Evolutionary conservation across 2,329 filamentous ascomycete genomes (phyloP).

Genomic region (Fusarium armeniacum): DNA sequence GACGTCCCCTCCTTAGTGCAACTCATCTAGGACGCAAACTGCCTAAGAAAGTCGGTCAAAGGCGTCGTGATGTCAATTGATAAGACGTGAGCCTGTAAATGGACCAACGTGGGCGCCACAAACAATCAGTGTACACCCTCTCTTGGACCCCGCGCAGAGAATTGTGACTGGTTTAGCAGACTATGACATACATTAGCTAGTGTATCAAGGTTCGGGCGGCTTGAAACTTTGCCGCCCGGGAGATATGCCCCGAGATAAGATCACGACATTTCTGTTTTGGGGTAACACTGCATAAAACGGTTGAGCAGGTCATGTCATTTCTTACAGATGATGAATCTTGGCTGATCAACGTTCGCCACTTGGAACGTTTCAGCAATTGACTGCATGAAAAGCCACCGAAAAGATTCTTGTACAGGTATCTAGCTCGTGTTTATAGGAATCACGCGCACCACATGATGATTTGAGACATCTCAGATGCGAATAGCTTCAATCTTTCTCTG

Average conservation of each 20-base stretch:
- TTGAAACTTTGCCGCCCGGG: conserved; percentile 14
- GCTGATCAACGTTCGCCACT: not conserved
- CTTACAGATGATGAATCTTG: not conserved
- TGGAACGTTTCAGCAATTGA: not conserved
- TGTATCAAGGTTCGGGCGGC: conserved; percentile 17
- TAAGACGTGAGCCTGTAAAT: conserved; percentile 26
- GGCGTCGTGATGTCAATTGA: conserved; percentile 39
- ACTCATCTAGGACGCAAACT: not conserved
- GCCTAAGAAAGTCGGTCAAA: conserved; percentile 27
- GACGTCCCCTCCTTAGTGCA: conserved; percentile 8
- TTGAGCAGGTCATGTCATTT: conserved; percentile 1
- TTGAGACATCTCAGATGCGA: not conserved
- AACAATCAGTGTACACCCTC: conserved; percentile 20
- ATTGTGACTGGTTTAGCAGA: conserved; percentile 11
- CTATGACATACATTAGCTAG: conserved; percentile 29
- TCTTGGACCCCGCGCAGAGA: conserved; percentile 14
- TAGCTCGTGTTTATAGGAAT: not conserved
- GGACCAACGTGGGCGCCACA: conserved; percentile 27
- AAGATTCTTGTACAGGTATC: not conserved
- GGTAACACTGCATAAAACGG: conserved; percentile 20
- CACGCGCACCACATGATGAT: not conserved
- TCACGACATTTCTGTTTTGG: conserved; percentile 32
- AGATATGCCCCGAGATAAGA: conserved; percentile 33
- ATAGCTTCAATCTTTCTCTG: not conserved
- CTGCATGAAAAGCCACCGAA: too few species aligned